A percentile compares a stretch with the other conserved stretches of the same genome.
phyloP scores from a whole-genome alignment of 148 eudicot species.

The Agrostemma githago region DNA sequence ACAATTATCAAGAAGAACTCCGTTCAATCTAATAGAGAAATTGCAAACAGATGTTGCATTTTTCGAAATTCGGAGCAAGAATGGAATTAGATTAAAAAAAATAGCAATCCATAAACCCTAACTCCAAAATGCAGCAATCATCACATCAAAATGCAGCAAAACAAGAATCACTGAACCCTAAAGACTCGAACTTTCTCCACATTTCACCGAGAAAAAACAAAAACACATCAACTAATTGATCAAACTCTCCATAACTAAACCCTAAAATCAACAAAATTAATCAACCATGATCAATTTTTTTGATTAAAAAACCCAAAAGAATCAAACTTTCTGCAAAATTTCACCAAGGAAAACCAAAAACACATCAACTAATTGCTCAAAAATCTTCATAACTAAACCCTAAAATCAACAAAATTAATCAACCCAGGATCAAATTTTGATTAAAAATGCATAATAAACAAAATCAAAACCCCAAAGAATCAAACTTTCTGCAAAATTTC shows the following conservation, averaged over 20 bases:
- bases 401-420: too few relatives aligned
- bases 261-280: background rate
- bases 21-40: background rate
- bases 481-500: background rate
- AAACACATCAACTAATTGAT: conserved; percentile 1
- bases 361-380: too few relatives aligned
- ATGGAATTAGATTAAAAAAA: conserved; percentile 1
- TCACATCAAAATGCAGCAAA: conserved; percentile 1
- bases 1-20: background rate
- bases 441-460: too few relatives aligned
- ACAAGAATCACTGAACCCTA: background rate
- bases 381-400: too few relatives aligned
- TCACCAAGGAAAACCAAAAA: too few relatives aligned
- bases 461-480: background rate
- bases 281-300: too few relatives aligned
- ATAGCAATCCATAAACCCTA: conserved; percentile 17
- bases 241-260: background rate
- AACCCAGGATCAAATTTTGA: too few relatives aligned
- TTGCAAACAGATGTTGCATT: background rate
- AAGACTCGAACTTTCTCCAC: conserved; percentile 1
- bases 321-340: too few relatives aligned
- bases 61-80: background rate
- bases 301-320: too few relatives aligned
- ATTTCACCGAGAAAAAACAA: background rate
- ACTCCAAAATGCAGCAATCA: conserved; percentile 7